phyloP scores from a whole-genome alignment of 192 early-diverging fungal genomes.

The Coemansia sp. region DNA sequence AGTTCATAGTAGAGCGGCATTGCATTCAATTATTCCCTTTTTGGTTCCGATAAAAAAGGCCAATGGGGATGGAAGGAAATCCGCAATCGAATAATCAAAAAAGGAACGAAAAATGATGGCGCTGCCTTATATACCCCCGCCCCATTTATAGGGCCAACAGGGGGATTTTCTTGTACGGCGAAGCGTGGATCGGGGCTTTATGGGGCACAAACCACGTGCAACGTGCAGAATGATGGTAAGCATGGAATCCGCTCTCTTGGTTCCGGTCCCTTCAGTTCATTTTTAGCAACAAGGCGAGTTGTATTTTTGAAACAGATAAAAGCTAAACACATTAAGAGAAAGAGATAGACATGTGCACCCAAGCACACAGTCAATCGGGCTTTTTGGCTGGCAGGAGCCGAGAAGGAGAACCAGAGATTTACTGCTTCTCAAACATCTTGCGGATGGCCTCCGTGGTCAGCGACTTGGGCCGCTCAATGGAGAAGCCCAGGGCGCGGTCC shows the following conservation, averaged over 20 bases:
- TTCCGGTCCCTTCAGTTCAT: no score
- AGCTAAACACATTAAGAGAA: background rate
- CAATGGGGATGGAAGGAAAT: background rate
- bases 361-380: background rate
- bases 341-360: background rate
- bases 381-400: no score
- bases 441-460: constrained; percentile 82
- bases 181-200: background rate
- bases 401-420: no score
- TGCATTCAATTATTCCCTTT: background rate
- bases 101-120: background rate
- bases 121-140: constrained; percentile 13
- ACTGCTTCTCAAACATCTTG: constrained; percentile 75
- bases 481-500: constrained; percentile 96
- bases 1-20: constrained; percentile 71
- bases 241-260: no score
- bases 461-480: constrained; percentile 89
- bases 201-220: background rate
- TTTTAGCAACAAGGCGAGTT: background rate
- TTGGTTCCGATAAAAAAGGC: background rate
- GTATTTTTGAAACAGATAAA: background rate
- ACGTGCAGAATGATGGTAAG: background rate
- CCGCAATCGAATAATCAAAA: background rate
- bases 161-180: constrained; percentile 7
- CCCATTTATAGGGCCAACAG: constrained; percentile 1